Base-by-base conservation (phyloP, 2,329 filamentous ascomycete species). In the Teratosphaeria zuluensis region DNA sequence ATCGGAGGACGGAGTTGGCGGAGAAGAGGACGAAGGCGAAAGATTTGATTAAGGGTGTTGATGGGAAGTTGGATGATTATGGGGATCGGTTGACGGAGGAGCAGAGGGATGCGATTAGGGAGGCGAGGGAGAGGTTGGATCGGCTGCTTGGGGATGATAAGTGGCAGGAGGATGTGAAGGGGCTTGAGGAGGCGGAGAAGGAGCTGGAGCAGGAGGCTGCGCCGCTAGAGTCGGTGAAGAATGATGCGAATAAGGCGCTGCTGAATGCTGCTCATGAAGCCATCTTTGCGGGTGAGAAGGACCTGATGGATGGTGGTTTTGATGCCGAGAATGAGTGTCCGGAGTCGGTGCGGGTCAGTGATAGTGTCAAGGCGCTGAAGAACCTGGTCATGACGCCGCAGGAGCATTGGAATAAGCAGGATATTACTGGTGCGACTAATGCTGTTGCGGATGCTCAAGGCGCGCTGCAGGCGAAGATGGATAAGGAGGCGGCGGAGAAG, bases 201-300 rank as follows among this genome's bases (percentile, higher is more conserved):
- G 58, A 58, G 28, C 60, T 72, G 9, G 62, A 65, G 32, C 55
- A 64, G 52, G 61, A 58, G 6, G 56, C 63, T 12, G 57, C 59
- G 11, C 69, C 70, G 8, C 61, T 73, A 51, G 62, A 60, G 1
- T 54, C 63, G 7, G 60, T 63, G 11, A 61, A 68, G 8, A 58
- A 62, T 11, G 61, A 65, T 14, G 64, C 67, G 1, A 65, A 70
- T 24, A 70, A 71, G 38, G 35, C 64, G 0, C 63, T 72, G 9
- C 55, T 72, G 55, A 67, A 64, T 19, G 59, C 70, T 7, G 71
- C 72, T 1, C 72, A 73, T 54, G 70, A 72, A 53, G 70, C 69
- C 19, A 71, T 73, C 53, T 72, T 73, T 30, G 66, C 65, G 1
- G 70, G 65, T 11, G 70, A 73, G 55, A 70, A 69, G 46, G 68